Evolutionary conservation across 257 asterid species (phyloP), one percentile per base, ranked within the genome.

Genomic region (Solanum dulcamara): DNA sequence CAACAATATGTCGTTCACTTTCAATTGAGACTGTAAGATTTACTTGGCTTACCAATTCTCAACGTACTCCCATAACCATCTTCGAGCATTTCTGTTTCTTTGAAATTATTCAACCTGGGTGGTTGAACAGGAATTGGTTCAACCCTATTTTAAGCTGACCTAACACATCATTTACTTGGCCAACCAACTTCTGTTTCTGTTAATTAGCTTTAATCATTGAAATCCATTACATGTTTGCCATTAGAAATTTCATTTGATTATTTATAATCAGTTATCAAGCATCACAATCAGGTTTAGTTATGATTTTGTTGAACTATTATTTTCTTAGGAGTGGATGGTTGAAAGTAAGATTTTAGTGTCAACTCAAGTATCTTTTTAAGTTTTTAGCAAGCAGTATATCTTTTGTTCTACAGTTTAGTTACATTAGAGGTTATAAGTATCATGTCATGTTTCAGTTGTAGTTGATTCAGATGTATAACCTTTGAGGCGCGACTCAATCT

Each of bases 1-100:
- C 97, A 84, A 90, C 99, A 81, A 88, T 89, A 84, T 96, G 99
- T 85, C 97, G 98, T 83, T 92, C 92, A 86, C 98, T 96, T 91
- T 92, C 99, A 85, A 96, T 94, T 88, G 97, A 94, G 87, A 94
- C 84, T 24, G 99, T 96, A 93, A 91, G 71, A 64, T 77, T 46
- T 28, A 74, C 81, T 26, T 74, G 55, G 37, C 81, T 74, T 44
- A 48, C 38, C 81, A 38, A 42, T 75, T 75, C 38, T 38, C 81
- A 26, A 75, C 18, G 24, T 35, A 70, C 80, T 33, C 50, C 48
- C 28, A 10, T 20, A 20, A 33, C 80, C 50, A 35, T 70, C 48
- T 18, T 70, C 30, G 9, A 35, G 80, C 50, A 70, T 70, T 70
- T 35, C 80, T 70, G 10, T 70, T 33, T 70, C 80, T 20, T 70